These are phyloP conservation scores for Linaria vulgaris DNA, from an alignment of 257 asterid genomes.

Conservation along the genomic window DNA sequence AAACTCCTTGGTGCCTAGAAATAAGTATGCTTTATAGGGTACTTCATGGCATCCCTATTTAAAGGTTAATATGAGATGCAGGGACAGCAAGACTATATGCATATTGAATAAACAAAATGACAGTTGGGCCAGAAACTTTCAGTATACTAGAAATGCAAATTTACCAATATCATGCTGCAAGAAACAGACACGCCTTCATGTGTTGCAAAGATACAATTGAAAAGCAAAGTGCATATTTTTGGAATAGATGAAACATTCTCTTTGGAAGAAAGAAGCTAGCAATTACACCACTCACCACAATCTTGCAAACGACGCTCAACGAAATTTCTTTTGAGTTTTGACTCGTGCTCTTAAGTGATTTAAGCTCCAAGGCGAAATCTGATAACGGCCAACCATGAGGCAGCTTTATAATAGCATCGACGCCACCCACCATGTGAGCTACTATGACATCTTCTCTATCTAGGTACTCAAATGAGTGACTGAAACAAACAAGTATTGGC, in stretches of 20 bases:
- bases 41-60: background rate
- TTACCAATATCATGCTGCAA: background rate
- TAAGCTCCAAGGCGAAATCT: constrained; percentile 52
- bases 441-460: constrained; percentile 68
- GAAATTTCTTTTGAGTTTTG: constrained; percentile 58
- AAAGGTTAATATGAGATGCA: background rate
- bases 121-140: background rate
- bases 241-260: constrained; percentile 2
- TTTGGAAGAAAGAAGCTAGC: constrained; percentile 10
- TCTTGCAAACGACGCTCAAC: constrained; percentile 69
- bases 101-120: background rate
- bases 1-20: background rate
- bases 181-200: background rate
- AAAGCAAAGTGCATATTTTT: background rate
- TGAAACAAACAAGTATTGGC: constrained; percentile 33
- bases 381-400: constrained; percentile 92
- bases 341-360: constrained; percentile 68
- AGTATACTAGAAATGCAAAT: background rate
- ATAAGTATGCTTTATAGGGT: background rate
- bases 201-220: constrained; percentile 4
- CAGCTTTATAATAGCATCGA: constrained; percentile 77
- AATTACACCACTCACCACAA: constrained; percentile 56
- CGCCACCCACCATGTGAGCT: constrained; percentile 77
- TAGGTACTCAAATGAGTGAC: constrained; percentile 80
- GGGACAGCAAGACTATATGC: background rate